Evolutionary conservation across 352 stramenopile genomes (phyloP).

Genomic region (Poterioochromonas sp.): DNA sequence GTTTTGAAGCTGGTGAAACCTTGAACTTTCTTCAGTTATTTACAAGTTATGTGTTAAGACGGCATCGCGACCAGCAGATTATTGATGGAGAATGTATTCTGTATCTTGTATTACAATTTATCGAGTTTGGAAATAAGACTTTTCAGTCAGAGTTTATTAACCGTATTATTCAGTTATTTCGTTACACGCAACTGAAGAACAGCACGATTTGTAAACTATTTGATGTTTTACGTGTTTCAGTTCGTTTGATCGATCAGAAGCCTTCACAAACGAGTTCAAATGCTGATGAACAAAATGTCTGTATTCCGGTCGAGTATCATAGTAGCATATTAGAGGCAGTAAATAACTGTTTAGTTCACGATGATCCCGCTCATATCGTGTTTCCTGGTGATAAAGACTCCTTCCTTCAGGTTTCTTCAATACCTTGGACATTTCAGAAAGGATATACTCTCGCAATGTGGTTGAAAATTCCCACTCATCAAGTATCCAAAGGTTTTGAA

Average conservation of each 20-base stretch:
- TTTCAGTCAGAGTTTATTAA: too few species aligned
- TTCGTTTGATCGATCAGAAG: neutral
- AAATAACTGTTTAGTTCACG: too few species aligned
- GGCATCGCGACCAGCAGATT: too few species aligned
- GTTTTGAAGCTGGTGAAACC: too few species aligned
- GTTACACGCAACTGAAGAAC: neutral
- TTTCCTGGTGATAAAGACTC: neutral
- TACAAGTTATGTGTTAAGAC: too few species aligned
- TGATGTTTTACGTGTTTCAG: neutral
- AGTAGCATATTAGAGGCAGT: too few species aligned
- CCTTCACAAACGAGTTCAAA: neutral
- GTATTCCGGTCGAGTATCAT: too few species aligned
- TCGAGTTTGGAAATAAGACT: too few species aligned
- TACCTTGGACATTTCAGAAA: neutral
- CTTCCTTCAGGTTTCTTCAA: neutral
- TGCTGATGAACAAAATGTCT: neutral
- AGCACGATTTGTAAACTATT: neutral
- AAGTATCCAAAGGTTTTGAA: neutral
- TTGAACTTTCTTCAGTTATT: too few species aligned
- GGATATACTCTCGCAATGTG: constrained; percentile 12
- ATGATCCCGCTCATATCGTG: constrained; percentile 14
- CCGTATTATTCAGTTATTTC: too few species aligned
- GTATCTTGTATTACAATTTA: too few species aligned
- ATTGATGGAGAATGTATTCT: too few species aligned
- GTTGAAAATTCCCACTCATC: neutral